Conservation (phyloP, 2,329 filamentous ascomycete genomes). For the Phialophora expanda region DNA sequence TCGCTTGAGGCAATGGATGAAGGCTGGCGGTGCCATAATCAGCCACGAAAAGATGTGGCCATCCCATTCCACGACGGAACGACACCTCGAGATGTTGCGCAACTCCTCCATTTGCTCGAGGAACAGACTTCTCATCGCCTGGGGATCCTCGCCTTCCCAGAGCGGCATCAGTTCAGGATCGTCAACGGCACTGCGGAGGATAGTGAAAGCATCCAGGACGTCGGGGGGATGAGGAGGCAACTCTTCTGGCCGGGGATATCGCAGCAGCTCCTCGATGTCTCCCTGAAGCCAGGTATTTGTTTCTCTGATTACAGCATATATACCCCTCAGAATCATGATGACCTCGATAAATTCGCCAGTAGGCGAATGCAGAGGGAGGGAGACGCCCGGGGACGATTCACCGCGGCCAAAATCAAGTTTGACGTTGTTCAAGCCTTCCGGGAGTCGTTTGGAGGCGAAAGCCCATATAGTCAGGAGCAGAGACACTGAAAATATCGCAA, state of each 20-base stretch:
- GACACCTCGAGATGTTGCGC: constrained; percentile 35
- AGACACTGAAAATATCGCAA: constrained; percentile 39
- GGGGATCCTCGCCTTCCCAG: constrained; percentile 19
- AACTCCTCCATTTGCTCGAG: constrained; percentile 32
- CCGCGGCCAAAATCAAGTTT: constrained; percentile 31
- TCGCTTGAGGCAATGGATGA: constrained; percentile 36
- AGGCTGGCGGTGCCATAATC: constrained; percentile 33
- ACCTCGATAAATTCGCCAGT: constrained; percentile 38
- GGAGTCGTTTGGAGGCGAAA: constrained; percentile 38
- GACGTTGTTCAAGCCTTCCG: constrained; percentile 37
- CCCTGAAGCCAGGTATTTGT: constrained; percentile 38
- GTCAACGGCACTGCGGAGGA: constrained; percentile 26
- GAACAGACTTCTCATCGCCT: constrained; percentile 23
- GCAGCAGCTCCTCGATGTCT: constrained; percentile 37
- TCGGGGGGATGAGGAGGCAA: constrained; percentile 36
- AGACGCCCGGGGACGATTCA: constrained; percentile 30
- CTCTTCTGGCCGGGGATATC: constrained; percentile 32
- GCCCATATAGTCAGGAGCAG: constrained; percentile 38
- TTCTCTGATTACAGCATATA: constrained; percentile 38
- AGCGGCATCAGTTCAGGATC: constrained; percentile 25
- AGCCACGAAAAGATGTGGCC: constrained; percentile 40
- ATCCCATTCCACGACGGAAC: constrained; percentile 39
- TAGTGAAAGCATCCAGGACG: constrained; percentile 32
- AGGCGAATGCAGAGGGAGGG: constrained; percentile 30
- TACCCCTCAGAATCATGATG: constrained; percentile 37